Evolutionary conservation across 1,284 basidiomycete genomes (phyloP).

Genomic region (Ceratobasidium sp.): DNA sequence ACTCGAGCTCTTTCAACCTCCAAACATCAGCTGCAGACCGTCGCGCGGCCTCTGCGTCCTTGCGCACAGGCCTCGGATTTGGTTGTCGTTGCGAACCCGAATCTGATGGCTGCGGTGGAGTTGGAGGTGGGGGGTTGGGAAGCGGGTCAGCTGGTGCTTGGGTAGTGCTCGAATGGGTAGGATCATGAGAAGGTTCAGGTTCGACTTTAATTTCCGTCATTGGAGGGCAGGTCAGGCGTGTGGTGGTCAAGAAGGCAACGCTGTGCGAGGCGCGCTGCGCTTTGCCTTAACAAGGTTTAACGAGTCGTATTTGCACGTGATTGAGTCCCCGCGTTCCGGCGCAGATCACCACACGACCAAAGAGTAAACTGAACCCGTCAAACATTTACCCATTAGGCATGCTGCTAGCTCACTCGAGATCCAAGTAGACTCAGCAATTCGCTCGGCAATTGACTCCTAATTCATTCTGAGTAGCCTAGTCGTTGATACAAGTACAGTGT

Average conservation of each 20-base stretch:
- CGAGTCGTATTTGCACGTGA: conserved; percentile 8
- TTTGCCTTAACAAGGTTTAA: conserved; percentile 24
- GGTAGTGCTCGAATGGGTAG: not conserved
- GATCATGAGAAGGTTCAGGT: conserved; percentile 17
- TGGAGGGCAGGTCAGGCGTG: conserved; percentile 2
- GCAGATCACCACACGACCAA: conserved; percentile 1
- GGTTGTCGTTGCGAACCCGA: conserved; percentile 14
- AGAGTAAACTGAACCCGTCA: not conserved
- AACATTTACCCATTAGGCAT: not conserved
- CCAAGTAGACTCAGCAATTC: not conserved
- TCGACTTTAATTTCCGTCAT: conserved; percentile 28
- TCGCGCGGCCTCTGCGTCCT: conserved; percentile 27
- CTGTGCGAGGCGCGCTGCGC: not conserved
- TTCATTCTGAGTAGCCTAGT: conserved; percentile 15
- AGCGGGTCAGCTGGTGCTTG: not conserved
- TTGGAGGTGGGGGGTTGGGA: not conserved
- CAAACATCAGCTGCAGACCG: conserved; percentile 73
- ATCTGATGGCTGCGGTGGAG: conserved; percentile 28
- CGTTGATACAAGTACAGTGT: conserved; percentile 28
- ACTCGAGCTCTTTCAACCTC: conserved; percentile 78
- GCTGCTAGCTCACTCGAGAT: not conserved
- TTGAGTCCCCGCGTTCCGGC: not conserved
- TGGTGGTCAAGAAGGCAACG: conserved; percentile 23
- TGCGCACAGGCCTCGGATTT: not conserved
- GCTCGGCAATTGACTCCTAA: not conserved